Evolutionary conservation across 2,329 filamentous ascomycete genomes (phyloP), one percentile per base, ranked within the genome.

Genomic region (Fusarium foetens): DNA sequence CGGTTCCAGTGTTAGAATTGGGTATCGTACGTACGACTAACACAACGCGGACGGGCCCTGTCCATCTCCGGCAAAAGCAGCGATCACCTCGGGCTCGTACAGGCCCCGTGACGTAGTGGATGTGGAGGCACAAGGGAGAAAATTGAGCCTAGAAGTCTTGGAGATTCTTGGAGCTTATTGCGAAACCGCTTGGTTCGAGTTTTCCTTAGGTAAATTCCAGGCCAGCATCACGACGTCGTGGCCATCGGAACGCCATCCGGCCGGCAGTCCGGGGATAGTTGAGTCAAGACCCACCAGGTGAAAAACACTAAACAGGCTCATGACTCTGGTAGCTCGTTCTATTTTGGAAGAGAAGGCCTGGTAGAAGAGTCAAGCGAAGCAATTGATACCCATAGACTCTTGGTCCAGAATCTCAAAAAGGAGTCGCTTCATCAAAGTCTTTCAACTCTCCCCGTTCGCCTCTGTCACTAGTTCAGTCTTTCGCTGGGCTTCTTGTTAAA

Each of bases 251-350:
- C 51, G 36, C 33, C 45, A 58, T 67, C 70, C 70, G 70, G 51
- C 57, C 63, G 58, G 62, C 62, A 71, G 46, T 58, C 70, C 62
- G 69, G 69, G 68, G 49, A 33, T 35, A 25, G 17, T 48, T 13
- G 29, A 23, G 11, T 27, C 38, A 41, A 35, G 66, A 36, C 54
- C 66, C 62, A 73, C 70, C 41, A n/a, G 19, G 31, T n/a, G n/a
- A 48, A 61, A 71, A 73, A 58, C 29, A 57, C 58, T 68, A 66
- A 70, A 58, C 65, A 62, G 64, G 63, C 70, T 60, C 70, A 71
- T 72, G 70, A 72, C 70, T 72, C 70, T 71, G n/a, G 35, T 23
- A 29, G 35, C 72, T 72, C 70, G 29, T 72, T 72, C 70, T 70
- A 72, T 70, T 72, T 64, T 70, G 19, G 25, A 68, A 51, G 39